Percentiles rank a stretch among this genome's conserved stretches.
Evolutionary conservation across 768 basidiomycete genomes (phyloP).

Genomic region (Kwoniella newhampshirensis): DNA sequence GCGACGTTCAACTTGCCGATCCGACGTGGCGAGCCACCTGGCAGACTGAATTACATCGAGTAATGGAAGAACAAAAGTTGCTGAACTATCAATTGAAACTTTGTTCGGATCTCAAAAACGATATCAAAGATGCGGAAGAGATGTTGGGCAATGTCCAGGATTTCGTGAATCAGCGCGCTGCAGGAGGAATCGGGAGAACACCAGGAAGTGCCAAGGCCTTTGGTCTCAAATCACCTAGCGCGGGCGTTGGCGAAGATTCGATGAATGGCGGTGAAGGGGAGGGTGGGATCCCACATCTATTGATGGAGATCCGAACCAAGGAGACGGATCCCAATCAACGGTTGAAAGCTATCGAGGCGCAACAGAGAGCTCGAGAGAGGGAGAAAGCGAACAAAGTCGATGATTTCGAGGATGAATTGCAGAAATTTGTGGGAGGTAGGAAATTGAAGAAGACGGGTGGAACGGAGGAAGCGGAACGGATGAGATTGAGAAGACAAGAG

Average conservation of each 20-base stretch:
- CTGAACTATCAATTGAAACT: constrained; percentile 90
- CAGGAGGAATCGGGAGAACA: neutral
- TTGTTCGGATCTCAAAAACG: constrained; percentile 80
- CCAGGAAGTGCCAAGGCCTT: no score
- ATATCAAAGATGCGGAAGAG: constrained; percentile 82
- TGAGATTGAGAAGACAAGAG: constrained; percentile 80
- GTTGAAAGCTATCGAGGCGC: constrained; percentile 89
- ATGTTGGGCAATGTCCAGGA: constrained; percentile 90
- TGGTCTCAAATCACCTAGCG: neutral
- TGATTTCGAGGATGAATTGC: constrained; percentile 80
- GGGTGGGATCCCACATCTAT: constrained; percentile 63
- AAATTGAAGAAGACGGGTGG: constrained; percentile 95
- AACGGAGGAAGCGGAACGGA: constrained; percentile 83
- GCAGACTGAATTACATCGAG: constrained; percentile 92
- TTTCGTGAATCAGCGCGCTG: constrained; percentile 62
- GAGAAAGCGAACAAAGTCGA: constrained; percentile 64
- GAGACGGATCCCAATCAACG: constrained; percentile 77
- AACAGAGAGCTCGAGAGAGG: constrained; percentile 73
- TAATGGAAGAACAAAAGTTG: constrained; percentile 96
- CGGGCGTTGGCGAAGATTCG: no score
- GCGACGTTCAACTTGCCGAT: constrained; percentile 82
- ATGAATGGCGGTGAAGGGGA: constrained; percentile 60
- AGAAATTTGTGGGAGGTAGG: constrained; percentile 80
- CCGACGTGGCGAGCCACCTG: constrained; percentile 99
- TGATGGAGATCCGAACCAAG: constrained; percentile 86